Conservation (phyloP, 768 basidiomycete genomes). For the Gloeopeniophorella convolvens region DNA sequence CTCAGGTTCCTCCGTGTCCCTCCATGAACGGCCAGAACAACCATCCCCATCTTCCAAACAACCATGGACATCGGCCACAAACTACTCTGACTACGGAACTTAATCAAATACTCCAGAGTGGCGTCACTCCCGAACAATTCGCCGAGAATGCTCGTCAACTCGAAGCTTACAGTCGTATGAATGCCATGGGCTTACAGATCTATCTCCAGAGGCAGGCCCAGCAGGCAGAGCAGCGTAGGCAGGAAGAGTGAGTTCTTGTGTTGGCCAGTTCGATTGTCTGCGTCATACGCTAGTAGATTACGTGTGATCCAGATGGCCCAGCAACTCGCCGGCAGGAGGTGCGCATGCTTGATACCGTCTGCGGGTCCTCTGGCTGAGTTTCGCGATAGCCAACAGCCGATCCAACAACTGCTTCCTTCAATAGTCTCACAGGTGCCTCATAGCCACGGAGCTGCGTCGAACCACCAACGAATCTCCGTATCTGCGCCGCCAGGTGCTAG, state of each 20-base stretch:
- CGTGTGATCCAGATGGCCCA: constrained; percentile 12
- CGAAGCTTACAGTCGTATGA: constrained; percentile 7
- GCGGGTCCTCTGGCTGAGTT: too few relatives aligned
- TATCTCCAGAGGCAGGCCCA: constrained; percentile 8
- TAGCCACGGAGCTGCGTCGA: too few relatives aligned
- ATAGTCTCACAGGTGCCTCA: background rate
- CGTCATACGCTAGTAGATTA: background rate
- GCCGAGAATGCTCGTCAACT: constrained; percentile 15
- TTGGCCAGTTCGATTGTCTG: background rate
- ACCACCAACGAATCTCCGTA: too few relatives aligned
- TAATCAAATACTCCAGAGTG: background rate
- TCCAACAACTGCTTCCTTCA: background rate
- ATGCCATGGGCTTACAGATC: constrained; percentile 11
- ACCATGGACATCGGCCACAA: background rate
- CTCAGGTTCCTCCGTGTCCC: too few relatives aligned
- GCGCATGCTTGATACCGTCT: too few relatives aligned
- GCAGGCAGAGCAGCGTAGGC: constrained; percentile 9
- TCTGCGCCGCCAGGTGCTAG: too few relatives aligned
- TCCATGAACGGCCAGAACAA: constrained; percentile 13
- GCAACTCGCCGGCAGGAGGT: constrained; percentile 9
- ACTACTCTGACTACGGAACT: background rate
- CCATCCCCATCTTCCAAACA: background rate
- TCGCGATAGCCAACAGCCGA: constrained; percentile 12
- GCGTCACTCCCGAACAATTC: constrained; percentile 14
- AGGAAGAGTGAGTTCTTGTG: constrained; percentile 10